Evolutionary conservation across 2,329 filamentous ascomycete species (phyloP).

Genomic region (Cladobotryum mycophilum): DNA sequence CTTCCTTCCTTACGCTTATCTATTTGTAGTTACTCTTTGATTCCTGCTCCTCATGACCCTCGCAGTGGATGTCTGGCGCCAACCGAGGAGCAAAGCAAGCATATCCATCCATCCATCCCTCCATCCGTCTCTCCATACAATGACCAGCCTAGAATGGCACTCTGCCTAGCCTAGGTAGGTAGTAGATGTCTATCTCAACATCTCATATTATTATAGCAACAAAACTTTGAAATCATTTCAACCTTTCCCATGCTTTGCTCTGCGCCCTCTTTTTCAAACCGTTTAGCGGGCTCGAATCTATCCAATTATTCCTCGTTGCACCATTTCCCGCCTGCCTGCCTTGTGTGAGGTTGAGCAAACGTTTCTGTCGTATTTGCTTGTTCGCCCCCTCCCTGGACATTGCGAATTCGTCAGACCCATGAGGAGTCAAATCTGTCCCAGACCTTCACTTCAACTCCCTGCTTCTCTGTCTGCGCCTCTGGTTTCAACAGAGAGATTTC

Average conservation of each 20-base stretch:
- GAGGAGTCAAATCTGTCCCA: neutral
- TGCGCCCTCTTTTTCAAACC: neutral
- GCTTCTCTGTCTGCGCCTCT: no score
- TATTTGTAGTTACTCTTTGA: no score
- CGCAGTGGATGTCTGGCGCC: no score
- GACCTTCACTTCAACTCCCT: neutral
- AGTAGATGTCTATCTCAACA: neutral
- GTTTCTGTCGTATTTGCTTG: conserved; percentile 9
- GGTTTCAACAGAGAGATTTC: no score
- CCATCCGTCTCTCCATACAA: neutral
- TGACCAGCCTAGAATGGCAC: no score
- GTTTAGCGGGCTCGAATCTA: neutral
- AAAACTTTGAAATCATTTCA: neutral
- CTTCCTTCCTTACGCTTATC: no score
- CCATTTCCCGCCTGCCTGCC: conserved; percentile 12
- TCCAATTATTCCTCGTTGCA: conserved; percentile 11
- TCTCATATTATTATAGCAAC: neutral
- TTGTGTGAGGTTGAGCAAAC: conserved; percentile 14
- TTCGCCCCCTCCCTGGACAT: conserved; percentile 2
- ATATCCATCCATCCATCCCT: neutral
- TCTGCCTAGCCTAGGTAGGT: no score
- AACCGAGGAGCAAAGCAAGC: no score
- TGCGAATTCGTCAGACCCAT: neutral
- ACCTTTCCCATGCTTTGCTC: neutral
- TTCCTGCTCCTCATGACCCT: no score